Base-by-base conservation (phyloP, 176 grass and related monocot species). In the Olyra latifolia region DNA sequence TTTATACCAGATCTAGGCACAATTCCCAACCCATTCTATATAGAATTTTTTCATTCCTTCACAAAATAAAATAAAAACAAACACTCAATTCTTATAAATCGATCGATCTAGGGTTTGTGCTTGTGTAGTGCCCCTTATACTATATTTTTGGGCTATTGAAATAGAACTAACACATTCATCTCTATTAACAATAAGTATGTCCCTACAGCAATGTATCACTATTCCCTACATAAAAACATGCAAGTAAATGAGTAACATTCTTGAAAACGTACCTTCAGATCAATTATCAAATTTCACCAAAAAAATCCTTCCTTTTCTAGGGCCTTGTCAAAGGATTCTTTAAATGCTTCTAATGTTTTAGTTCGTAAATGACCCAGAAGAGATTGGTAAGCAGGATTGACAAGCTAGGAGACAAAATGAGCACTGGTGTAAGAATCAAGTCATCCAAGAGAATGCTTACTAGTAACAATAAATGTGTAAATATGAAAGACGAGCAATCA, bases 301-400 rank as follows among this genome's bases (percentile, higher is more conserved):
- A 84, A 86, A 93, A 69, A 32, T 65, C 91, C 93, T 44, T 96
- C 88, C 66, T 82, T 99, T 82, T 83, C 82, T 76, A 96, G 78
- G 17, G 90, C 81, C 82, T 93, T 96, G 76, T 88, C 86, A 84
- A 99, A 99, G 38, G 88, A 83, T 25, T 90, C 75, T 68, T 96
- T 99, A 72, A 99, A 99, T 55, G 48, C 72, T 82, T 99, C 87
- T 82, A 96, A 64, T 65, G 79, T 93, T 89, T 80, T 93, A 49
- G 86, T 76, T 10, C 97, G 86, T 38, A 99, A 74, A 72, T 99
- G 87, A 72, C 87, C 97, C 86, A 99, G 53, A 88, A 96, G 88
- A 61, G 77, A 85, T 90, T 96, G 93, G 74, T 96, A 96, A 35
- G 91, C 93, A 85, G 93, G 93, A 90, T 88, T 91, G 54, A 99